phyloP scores from a whole-genome alignment of 2,329 filamentous ascomycete genomes.

The Geosmithia putterillii region DNA sequence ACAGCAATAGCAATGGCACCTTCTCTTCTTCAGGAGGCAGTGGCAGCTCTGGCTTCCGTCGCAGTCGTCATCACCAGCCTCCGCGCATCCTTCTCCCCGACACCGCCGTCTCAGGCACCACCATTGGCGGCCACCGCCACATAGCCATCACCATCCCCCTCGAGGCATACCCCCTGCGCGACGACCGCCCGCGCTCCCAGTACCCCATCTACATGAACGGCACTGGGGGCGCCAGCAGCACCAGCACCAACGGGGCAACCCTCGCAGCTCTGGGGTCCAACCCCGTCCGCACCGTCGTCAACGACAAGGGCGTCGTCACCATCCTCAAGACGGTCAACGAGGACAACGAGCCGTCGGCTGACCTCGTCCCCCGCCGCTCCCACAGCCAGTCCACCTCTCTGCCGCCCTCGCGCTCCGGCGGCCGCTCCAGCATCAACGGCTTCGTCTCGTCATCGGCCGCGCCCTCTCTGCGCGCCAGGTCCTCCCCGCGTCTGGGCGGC shows the following conservation, averaged over 20 bases:
- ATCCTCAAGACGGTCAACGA: constrained; percentile 18
- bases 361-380: background rate
- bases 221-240: constrained; percentile 6
- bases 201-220: constrained; percentile 14
- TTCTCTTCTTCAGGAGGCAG: too few relatives aligned
- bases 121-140: constrained; percentile 39
- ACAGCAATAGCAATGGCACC: constrained; percentile 8
- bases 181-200: constrained; percentile 14
- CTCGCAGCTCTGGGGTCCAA: background rate
- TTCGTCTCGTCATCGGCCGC: background rate
- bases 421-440: background rate
- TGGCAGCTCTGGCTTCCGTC: too few relatives aligned
- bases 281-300: constrained; percentile 15
- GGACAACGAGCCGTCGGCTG: constrained; percentile 6
- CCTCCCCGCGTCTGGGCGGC: background rate
- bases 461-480: background rate
- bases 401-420: background rate
- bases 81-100: constrained; percentile 34
- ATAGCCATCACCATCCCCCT: constrained; percentile 50
- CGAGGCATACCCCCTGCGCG: constrained; percentile 31
- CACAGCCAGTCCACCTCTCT: background rate
- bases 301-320: constrained; percentile 22
- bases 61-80: constrained; percentile 3
- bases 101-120: constrained; percentile 40
- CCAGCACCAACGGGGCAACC: too few relatives aligned